Evolutionary conservation across 148 eudicot genomes (phyloP).

Genomic region (Rhododendron ovatum): DNA sequence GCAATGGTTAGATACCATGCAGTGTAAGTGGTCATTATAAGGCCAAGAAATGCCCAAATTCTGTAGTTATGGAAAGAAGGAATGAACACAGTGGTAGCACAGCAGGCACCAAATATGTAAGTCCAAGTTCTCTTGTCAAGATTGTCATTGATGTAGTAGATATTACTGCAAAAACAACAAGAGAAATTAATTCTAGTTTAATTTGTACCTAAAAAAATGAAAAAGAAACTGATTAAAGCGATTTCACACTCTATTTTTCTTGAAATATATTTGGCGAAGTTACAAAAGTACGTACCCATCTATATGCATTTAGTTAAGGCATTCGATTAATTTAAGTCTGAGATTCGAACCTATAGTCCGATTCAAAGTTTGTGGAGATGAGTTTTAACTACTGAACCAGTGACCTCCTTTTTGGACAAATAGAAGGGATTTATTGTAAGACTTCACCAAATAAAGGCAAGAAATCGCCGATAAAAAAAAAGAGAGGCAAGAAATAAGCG

Average conservation of each 20-base stretch:
- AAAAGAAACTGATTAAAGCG: background rate
- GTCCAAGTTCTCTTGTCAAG: slow-evolving; percentile 90
- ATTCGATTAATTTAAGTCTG: background rate
- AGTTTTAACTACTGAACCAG: background rate
- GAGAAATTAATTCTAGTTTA: background rate
- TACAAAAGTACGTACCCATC: background rate
- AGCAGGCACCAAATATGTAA: slow-evolving; percentile 80
- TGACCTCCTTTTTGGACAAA: background rate
- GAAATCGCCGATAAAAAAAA: too few species aligned
- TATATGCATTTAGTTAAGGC: background rate
- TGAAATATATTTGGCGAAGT: background rate
- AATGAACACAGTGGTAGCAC: slow-evolving; percentile 75
- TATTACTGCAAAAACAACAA: slow-evolving; percentile 47
- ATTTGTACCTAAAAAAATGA: background rate
- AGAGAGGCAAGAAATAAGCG: too few species aligned
- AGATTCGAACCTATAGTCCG: background rate
- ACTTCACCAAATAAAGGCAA: background rate
- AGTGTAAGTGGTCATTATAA: slow-evolving; percentile 76
- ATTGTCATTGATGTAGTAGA: slow-evolving; percentile 75
- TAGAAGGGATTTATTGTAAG: background rate
- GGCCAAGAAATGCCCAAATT: slow-evolving; percentile 76
- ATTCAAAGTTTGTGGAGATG: background rate
- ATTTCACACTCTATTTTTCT: background rate
- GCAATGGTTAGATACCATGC: slow-evolving; percentile 90
- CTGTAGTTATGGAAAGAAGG: slow-evolving; percentile 83